Base-by-base conservation (phyloP, 176 grass and related monocot species). In the Poa pratensis region DNA sequence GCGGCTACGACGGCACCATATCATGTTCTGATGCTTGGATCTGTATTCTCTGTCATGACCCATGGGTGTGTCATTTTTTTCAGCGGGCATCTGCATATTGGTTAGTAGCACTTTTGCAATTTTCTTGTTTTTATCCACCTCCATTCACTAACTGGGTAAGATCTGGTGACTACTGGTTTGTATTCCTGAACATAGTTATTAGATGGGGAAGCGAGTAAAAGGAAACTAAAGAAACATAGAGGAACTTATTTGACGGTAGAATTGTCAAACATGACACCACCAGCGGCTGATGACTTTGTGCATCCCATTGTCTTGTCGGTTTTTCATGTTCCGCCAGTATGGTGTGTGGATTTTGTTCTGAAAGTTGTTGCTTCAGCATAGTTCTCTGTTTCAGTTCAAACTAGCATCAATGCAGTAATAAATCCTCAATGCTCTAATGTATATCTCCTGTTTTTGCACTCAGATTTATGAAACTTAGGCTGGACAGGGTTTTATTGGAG, bases 401-500 rank as follows among this genome's bases (percentile, higher is more conserved):
- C 59, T 32, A 67, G 40, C 22, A 85, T 24, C 12, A 40, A 3
- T 73, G 30, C 17, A 82, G 35, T 63, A 82, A 46, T 20, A 24
- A 90, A 60, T 37, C 9, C 50, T 69, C 45, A 69, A 74, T 53
- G 30, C 19, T 83, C 71, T 83, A 49, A 51, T 70, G 60, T 66
- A 2, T 9, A 7, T 80, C 57, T 88, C 18, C 37, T 75, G 39
- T 76, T 40, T 7, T 49, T 75, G 28, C 66, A 86, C 15, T 11
- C 85, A 99, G 94, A 74, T 96, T 94, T 53, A 99, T 99, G 97
- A 99, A 96, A 80, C 76, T 99, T 73, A 90, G 97, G 52, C 86
- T 99, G 18, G 92, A 99, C 81, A 84, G 92, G 46, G 97, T 94
- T 84, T 87, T 99, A 69, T 66, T 85, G 18, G 91, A 84, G 17